Base-by-base conservation (phyloP, 345 rosid species). In the Boechera retrofracta region DNA sequence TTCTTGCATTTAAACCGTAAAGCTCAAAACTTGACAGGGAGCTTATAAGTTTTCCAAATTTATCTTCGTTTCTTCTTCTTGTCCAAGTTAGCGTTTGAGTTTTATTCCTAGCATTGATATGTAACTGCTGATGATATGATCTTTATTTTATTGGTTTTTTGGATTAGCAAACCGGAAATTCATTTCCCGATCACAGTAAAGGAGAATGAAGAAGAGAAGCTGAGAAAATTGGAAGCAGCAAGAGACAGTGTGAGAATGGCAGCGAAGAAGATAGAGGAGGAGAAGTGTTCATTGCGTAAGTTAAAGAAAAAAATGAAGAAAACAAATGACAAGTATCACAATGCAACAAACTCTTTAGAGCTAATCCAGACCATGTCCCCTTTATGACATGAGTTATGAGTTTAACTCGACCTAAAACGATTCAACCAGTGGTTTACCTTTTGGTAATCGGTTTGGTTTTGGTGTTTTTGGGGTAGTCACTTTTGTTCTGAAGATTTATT, bases 131-230 rank as follows among this genome's bases (percentile, higher is more conserved):
- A 45, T 67, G 36, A 21, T 69, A 39, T 62, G 36, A 31, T 64
- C 12, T 12, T 49, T 72, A 7, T 9, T 44, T 21, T 29, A 5
- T 41, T 42, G 64, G 44, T 31, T 54, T 21, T 56, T 10, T 26
- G 59, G 36, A 5, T 31, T 10, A 68, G 80, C 28, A 63, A 33
- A 54, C 59, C 65, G 66, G 53, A 70, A 15, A 45, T 70, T 45
- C 71, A 63, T 28, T 77, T 77, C 5, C 75, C 71, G 18, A 45
- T 70, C 7, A 70, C 42, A 1, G 53, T 35, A 28, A 54, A 2
- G 15, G 67, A 16, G 11, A 6, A 77, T 12, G 53, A 70, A 44
- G 76, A 71, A 64, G 66, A 33, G 66, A 64, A 16, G 66, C 32
- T 72, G 65, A 45, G 28, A 31, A 33, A 61, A 18, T 4, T 45